Evolutionary conservation across 176 grass and related monocot species (phyloP).

Genomic region (Pontederia crassipes): DNA sequence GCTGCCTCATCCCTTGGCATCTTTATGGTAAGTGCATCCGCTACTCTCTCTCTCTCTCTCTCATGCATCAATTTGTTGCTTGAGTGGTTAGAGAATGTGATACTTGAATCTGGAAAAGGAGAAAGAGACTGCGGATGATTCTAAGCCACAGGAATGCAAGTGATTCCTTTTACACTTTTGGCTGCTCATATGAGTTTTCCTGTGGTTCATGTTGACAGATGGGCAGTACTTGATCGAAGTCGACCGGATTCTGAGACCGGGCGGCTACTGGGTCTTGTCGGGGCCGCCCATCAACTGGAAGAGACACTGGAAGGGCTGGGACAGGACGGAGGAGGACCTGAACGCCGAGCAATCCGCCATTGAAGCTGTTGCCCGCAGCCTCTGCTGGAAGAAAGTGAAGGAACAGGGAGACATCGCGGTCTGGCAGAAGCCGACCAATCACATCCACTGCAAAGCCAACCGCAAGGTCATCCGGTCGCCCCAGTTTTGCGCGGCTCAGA

Average conservation of each 20-base stretch:
- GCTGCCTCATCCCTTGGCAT: slow-evolving; percentile 50
- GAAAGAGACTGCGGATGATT: too few relatives aligned
- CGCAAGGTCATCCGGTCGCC: slow-evolving; percentile 6
- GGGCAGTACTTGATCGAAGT: slow-evolving; percentile 41
- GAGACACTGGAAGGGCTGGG: slow-evolving; percentile 37
- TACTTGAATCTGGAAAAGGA: background rate
- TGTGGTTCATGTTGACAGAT: slow-evolving; percentile 10
- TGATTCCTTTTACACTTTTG: background rate
- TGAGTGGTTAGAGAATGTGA: background rate
- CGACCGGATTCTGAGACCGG: slow-evolving; percentile 39
- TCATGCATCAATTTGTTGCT: background rate
- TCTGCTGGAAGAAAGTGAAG: slow-evolving; percentile 52
- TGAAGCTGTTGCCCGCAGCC: slow-evolving; percentile 27
- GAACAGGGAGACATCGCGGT: slow-evolving; percentile 36
- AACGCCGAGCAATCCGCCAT: slow-evolving; percentile 29
- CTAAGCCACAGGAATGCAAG: too few relatives aligned
- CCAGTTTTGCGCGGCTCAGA: slow-evolving; percentile 20
- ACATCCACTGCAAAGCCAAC: slow-evolving; percentile 23
- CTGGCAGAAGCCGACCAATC: slow-evolving; percentile 43
- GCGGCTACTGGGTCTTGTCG: slow-evolving; percentile 55
- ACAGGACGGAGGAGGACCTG: slow-evolving; percentile 39
- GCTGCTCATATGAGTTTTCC: background rate
- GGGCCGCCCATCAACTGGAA: slow-evolving; percentile 32
- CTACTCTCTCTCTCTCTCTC: background rate
- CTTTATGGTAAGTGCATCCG: slow-evolving; percentile 19